These are phyloP conservation scores for Clonostachys byssicola DNA, from an alignment of 2,329 filamentous ascomycete species.

Conservation along the genomic window DNA sequence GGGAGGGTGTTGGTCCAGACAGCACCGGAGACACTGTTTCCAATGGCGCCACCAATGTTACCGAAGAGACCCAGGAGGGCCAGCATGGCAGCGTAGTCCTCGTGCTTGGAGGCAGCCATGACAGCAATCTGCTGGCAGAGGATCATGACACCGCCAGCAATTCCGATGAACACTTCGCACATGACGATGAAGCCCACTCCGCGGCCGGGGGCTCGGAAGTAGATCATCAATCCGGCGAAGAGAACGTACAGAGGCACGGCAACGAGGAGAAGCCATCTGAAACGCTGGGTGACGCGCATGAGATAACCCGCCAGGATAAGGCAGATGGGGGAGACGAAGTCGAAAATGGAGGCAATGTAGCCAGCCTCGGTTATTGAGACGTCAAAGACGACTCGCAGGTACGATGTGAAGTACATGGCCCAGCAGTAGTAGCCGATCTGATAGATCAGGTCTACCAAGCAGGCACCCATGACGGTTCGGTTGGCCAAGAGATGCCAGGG, in stretches of 20 bases:
- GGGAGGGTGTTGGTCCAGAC: constrained; percentile 14
- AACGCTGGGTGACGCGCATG: constrained; percentile 1
- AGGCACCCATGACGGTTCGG: constrained; percentile 43
- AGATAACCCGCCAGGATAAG: constrained; percentile 3
- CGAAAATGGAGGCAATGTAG: constrained; percentile 22
- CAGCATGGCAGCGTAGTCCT: constrained; percentile 13
- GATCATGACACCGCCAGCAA: constrained; percentile 15
- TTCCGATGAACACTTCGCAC: constrained; percentile 38
- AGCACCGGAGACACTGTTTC: constrained; percentile 10
- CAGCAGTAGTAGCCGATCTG: constrained; percentile 40
- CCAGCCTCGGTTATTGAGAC: constrained; percentile 27
- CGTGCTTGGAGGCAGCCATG: constrained; percentile 14
- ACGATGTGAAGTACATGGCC: constrained; percentile 46
- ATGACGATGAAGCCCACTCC: constrained; percentile 28
- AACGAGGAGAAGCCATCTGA: constrained; percentile 42
- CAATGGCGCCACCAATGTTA: constrained; percentile 9
- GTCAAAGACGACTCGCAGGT: constrained; percentile 39
- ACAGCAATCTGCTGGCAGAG: constrained; percentile 22
- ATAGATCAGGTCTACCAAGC: constrained; percentile 31
- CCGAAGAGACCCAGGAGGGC: constrained; percentile 9
- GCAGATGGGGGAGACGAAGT: constrained; percentile 1
- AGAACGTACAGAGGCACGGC: constrained; percentile 24
- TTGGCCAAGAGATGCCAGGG: constrained; percentile 40
- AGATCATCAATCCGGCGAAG: constrained; percentile 32
- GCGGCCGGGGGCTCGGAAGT: constrained; percentile 28